These are phyloP conservation scores for Ogataea neopini DNA, from an alignment of 805 yeast genomes.

Conservation along the genomic window DNA sequence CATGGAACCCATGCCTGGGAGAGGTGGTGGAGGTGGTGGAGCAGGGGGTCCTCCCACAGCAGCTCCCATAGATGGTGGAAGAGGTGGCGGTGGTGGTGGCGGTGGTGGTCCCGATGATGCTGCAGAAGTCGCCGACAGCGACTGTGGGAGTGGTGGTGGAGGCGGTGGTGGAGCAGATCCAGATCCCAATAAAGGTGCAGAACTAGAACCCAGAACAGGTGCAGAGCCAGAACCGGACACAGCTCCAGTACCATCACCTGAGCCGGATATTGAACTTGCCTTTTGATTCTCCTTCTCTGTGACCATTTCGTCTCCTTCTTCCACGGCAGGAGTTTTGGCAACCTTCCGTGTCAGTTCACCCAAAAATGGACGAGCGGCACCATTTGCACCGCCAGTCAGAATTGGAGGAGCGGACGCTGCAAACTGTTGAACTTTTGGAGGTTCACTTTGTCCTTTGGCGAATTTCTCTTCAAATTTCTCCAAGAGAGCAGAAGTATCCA, in stretches of 20 bases:
- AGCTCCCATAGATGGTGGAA: constrained; percentile 17
- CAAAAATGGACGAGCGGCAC: constrained; percentile 40
- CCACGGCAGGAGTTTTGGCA: constrained; percentile 41
- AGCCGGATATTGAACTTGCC: background rate
- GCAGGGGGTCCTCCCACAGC: constrained; percentile 28
- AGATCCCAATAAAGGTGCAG: background rate
- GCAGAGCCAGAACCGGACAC: background rate
- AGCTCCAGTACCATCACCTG: no score
- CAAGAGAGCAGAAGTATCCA: constrained; percentile 23
- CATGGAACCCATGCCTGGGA: constrained; percentile 19
- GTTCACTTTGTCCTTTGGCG: constrained; percentile 31
- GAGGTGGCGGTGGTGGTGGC: constrained; percentile 21
- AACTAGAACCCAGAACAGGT: background rate
- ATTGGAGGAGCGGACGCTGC: constrained; percentile 24
- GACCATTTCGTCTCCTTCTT: constrained; percentile 6
- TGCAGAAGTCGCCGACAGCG: constrained; percentile 1
- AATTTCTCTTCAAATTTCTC: constrained; percentile 32
- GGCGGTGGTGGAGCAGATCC: constrained; percentile 37
- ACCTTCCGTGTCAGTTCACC: constrained; percentile 55
- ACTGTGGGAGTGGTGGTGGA: constrained; percentile 26
- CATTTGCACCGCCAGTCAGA: constrained; percentile 12
- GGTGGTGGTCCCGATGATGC: constrained; percentile 23
- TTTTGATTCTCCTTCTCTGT: background rate
- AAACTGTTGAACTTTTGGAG: constrained; percentile 25
- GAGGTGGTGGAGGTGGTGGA: constrained; percentile 31